These are phyloP conservation scores for Hevea brasiliensis DNA, from an alignment of 345 rosid genomes.

Conservation along the genomic window DNA sequence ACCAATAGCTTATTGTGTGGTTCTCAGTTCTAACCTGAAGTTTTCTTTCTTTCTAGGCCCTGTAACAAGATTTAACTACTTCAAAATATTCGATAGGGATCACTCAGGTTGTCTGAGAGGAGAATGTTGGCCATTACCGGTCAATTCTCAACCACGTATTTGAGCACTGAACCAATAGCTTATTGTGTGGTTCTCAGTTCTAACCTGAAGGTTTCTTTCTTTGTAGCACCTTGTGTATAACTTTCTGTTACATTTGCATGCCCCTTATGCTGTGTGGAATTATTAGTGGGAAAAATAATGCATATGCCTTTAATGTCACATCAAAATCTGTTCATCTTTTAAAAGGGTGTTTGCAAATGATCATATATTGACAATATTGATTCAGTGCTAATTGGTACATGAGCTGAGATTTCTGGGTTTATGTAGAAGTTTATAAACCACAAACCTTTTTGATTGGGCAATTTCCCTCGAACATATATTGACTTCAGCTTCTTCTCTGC, in stretches of 20 bases:
- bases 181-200: slow-evolving; percentile 9
- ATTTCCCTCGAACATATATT: background rate
- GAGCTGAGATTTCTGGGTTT: background rate
- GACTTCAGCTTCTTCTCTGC: no score
- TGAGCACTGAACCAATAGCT: background rate
- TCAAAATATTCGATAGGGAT: slow-evolving; percentile 2
- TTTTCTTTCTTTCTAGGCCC: background rate
- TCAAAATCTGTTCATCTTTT: background rate
- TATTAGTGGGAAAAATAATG: no score
- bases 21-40: background rate
- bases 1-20: slow-evolving; percentile 12
- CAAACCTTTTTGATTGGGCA: background rate
- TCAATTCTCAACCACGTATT: slow-evolving; percentile 24
- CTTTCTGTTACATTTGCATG: background rate
- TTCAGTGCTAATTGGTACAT: background rate
- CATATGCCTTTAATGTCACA: background rate
- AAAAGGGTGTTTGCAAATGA: background rate
- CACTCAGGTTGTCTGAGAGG: background rate
- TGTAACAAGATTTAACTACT: background rate
- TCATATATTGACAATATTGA: background rate
- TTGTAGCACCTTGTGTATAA: background rate
- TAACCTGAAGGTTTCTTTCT: background rate
- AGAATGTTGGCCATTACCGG: slow-evolving; percentile 14
- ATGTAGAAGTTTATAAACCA: no score
- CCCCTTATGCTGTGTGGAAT: no score